Conservation (phyloP, 2,329 filamentous ascomycete species). For the Cladophialophora psammophila region DNA sequence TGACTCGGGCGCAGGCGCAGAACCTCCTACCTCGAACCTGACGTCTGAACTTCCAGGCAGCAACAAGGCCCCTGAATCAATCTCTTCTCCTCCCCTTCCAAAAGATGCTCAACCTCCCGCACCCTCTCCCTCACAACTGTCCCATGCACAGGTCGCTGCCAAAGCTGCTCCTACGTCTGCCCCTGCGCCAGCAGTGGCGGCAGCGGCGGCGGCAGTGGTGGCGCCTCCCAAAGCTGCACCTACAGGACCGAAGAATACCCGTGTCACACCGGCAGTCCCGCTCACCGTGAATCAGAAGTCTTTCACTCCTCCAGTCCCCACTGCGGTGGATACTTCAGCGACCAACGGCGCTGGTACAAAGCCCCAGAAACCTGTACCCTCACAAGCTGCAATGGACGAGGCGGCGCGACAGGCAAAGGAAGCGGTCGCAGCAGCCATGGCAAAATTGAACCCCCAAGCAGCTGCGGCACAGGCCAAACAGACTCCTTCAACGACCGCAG, state of each 20-base stretch:
- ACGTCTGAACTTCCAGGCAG: constrained; percentile 55
- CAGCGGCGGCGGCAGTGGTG: constrained; percentile 24
- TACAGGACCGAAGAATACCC: constrained; percentile 49
- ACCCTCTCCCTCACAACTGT: constrained; percentile 39
- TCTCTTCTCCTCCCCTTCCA: constrained; percentile 43
- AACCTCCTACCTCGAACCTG: constrained; percentile 44
- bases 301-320: constrained; percentile 46
- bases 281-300: constrained; percentile 46
- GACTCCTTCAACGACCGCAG: constrained; percentile 46
- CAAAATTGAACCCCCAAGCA: constrained; percentile 50
- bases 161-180: constrained; percentile 32
- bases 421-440: constrained; percentile 60
- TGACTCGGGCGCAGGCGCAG: constrained; percentile 35
- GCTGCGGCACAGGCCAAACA: constrained; percentile 41
- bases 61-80: constrained; percentile 49
- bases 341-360: constrained; percentile 43
- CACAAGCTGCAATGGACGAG: constrained; percentile 52
- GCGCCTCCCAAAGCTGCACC: constrained; percentile 35
- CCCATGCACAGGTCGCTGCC: constrained; percentile 39
- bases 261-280: constrained; percentile 57
- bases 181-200: constrained; percentile 35
- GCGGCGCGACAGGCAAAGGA: constrained; percentile 58
- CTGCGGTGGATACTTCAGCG: constrained; percentile 43
- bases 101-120: constrained; percentile 38
- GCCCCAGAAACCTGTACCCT: constrained; percentile 36